These are phyloP conservation scores for Eudorina sp. DNA, from an alignment of 139 green algal species.

Conservation along the genomic window DNA sequence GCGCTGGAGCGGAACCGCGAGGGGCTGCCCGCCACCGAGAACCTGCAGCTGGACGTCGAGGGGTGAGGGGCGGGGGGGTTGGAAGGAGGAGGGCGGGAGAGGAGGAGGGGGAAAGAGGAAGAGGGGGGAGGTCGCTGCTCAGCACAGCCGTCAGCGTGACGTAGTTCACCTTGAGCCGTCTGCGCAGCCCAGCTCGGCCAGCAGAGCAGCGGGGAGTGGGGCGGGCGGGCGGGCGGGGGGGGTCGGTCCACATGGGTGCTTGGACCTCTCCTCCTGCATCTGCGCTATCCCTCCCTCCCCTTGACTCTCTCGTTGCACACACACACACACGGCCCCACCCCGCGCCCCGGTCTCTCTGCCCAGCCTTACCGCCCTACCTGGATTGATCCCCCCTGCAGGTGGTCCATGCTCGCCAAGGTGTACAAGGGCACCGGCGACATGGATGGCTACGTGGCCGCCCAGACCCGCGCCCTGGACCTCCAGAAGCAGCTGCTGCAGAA, in stretches of 20 bases:
- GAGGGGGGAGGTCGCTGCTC: too few species aligned
- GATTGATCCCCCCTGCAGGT: slow-evolving; percentile 50
- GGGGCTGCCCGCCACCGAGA: slow-evolving; percentile 57
- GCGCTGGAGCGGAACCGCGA: slow-evolving; percentile 52
- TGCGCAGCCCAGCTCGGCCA: too few species aligned
- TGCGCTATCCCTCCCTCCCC: too few species aligned
- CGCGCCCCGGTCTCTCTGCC: background rate
- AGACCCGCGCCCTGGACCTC: slow-evolving; percentile 58
- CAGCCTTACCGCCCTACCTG: background rate
- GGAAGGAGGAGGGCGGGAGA: background rate
- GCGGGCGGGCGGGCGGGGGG: too few species aligned
- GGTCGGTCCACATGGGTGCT: too few species aligned
- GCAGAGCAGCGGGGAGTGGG: too few species aligned
- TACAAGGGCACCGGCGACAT: slow-evolving; percentile 59
- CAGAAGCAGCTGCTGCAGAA: slow-evolving; percentile 65
- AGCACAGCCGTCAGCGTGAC: too few species aligned
- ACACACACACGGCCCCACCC: too few species aligned
- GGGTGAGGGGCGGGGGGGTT: slow-evolving; percentile 49
- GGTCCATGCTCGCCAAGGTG: slow-evolving; percentile 57
- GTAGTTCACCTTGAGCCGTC: too few species aligned
- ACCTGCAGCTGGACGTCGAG: slow-evolving; percentile 68
- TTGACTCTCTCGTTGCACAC: too few species aligned
- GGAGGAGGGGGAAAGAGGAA: background rate
- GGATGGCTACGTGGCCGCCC: slow-evolving; percentile 59
- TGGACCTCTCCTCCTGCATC: background rate